Conservation (phyloP, 306 rosid genomes). For the barrel medic (Medicago truncatula) region MtrunA17r5.0-ANR NC_053048.1:14022001-14022500, state of each 20-base stretch:
- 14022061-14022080: conserved; percentile 73
- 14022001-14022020: conserved; percentile 20
- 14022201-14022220: conserved; percentile 26
- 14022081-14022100: conserved; percentile 89
- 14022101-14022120: conserved; percentile 92
- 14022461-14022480: background rate
- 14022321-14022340: conserved; percentile 90
- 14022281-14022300: conserved; percentile 81
- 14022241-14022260: conserved; percentile 96
- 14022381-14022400: conserved; percentile 64
- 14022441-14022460: background rate
- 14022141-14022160: conserved; percentile 63
- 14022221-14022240: conserved; percentile 86
- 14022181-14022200: conserved; percentile 36
- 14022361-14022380: conserved; percentile 97
- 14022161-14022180: conserved; percentile 44
- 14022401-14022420: conserved; percentile 24
- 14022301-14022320: conserved; percentile 83
- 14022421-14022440: conserved; percentile 1
- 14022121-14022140: conserved; percentile 99
- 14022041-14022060: conserved; percentile 26
- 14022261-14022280: conserved; percentile 98
- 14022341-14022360: conserved; percentile 99
- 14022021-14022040: conserved; percentile 27
- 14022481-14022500: background rate